phyloP scores from a whole-genome alignment of 768 basidiomycete genomes.

The Chalciporus sphaerocephalus region DNA sequence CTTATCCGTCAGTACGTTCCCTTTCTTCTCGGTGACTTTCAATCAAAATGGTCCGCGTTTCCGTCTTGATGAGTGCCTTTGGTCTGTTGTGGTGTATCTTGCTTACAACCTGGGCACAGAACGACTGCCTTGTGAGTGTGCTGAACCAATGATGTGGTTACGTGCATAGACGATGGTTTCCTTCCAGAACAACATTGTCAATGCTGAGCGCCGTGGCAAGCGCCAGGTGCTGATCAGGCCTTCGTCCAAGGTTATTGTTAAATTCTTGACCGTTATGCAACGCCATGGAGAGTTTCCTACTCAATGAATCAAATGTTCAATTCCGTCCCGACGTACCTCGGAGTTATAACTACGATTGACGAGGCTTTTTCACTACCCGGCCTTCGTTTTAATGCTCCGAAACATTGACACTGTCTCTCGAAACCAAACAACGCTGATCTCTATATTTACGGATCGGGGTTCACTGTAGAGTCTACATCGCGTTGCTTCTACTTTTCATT shows the following conservation, averaged over 20 bases:
- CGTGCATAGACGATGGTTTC: slow-evolving; percentile 3
- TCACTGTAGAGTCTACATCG: slow-evolving; percentile 34
- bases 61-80: slow-evolving; percentile 56
- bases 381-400: slow-evolving; percentile 84
- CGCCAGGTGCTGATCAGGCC: slow-evolving; percentile 98
- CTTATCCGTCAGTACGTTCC: slow-evolving; percentile 20
- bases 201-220: slow-evolving; percentile 99
- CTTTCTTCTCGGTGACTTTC: slow-evolving; percentile 1
- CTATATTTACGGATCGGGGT: slow-evolving; percentile 18
- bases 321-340: slow-evolving; percentile 37
- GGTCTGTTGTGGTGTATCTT: background rate
- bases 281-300: slow-evolving; percentile 79
- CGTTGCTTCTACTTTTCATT: background rate
- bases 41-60: slow-evolving; percentile 79
- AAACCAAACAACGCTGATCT: slow-evolving; percentile 55
- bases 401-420: slow-evolving; percentile 52
- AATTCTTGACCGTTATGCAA: slow-evolving; percentile 98
- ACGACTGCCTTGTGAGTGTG: slow-evolving; percentile 55
- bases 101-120: slow-evolving; percentile 21
- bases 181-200: slow-evolving; percentile 92
- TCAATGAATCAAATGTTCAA: background rate
- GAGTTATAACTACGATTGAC: slow-evolving; percentile 85
- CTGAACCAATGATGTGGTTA: background rate
- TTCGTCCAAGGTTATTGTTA: slow-evolving; percentile 95
- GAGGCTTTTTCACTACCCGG: slow-evolving; percentile 55